Conservation (phyloP, 106 monocot species). For the Iris macrosiphon region DNA sequence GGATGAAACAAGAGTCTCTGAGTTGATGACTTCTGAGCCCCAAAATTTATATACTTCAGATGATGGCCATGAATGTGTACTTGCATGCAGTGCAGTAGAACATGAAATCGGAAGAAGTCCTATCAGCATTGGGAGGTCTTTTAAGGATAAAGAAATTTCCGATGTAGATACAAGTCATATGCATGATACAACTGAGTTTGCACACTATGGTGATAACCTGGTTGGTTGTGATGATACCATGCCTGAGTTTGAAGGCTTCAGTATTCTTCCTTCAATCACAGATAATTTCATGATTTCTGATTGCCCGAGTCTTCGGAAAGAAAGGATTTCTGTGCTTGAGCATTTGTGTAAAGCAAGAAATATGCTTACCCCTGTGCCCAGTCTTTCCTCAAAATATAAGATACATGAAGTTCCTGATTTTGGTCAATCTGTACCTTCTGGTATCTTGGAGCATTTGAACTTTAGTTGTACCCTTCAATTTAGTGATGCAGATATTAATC, state of each 20-base stretch:
- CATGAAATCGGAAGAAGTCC: not conserved
- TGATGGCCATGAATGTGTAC: not conserved
- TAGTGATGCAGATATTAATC: slow-evolving; percentile 13
- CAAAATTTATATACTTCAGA: not conserved
- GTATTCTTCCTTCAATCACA: slow-evolving; percentile 17
- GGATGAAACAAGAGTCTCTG: not conserved
- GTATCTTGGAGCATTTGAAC: slow-evolving; percentile 18
- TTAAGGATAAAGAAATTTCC: not conserved
- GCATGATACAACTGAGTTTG: slow-evolving; percentile 6
- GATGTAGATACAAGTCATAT: slow-evolving; percentile 4
- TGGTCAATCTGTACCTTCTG: slow-evolving; percentile 35
- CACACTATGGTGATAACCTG: not conserved
- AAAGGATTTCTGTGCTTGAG: slow-evolving; percentile 25
- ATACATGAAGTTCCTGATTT: slow-evolving; percentile 24
- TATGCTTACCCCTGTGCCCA: slow-evolving; percentile 9
- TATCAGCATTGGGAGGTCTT: not conserved
- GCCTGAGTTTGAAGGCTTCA: slow-evolving; percentile 51
- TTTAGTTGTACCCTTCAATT: slow-evolving; percentile 8
- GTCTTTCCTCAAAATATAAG: slow-evolving; percentile 18
- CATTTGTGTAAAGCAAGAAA: slow-evolving; percentile 21
- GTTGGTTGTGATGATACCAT: slow-evolving; percentile 14
- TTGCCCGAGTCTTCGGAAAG: slow-evolving; percentile 22
- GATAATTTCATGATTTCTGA: slow-evolving; percentile 14
- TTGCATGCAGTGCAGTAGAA: not conserved
- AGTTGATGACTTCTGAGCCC: not conserved